These are phyloP conservation scores for Lepidium sativum DNA, from an alignment of 345 rosid genomes.

Conservation along the genomic window DNA sequence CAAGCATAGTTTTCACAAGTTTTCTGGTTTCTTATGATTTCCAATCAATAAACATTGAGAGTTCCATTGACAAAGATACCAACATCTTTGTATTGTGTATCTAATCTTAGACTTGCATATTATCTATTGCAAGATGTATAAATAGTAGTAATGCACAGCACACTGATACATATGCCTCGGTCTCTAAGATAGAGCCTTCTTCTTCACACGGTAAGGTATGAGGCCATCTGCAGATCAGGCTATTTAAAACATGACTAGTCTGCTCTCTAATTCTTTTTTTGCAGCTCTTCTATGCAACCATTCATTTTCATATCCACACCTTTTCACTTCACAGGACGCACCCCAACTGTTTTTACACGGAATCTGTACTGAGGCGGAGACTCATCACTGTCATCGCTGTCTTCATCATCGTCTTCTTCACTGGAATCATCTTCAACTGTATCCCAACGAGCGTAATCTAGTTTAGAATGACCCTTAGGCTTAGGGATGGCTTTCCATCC, in stretches of 20 bases:
- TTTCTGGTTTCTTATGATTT: no score
- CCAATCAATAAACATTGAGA: no score
- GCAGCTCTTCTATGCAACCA: neutral
- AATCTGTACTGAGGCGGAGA: constrained; percentile 67
- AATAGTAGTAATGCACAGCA: neutral
- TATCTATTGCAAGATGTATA: neutral
- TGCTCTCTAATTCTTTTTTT: constrained; percentile 1
- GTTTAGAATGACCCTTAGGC: constrained; percentile 90
- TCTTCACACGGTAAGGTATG: neutral
- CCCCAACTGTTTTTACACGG: constrained; percentile 74
- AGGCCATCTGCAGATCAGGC: constrained; percentile 11
- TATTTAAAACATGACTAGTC: neutral
- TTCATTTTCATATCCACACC: neutral
- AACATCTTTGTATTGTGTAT: no score
- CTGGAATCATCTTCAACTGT: constrained; percentile 73
- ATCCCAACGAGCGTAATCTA: constrained; percentile 86
- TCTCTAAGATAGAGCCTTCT: no score
- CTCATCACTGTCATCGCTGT: constrained; percentile 53
- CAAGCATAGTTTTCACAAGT: no score
- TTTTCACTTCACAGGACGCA: constrained; percentile 62
- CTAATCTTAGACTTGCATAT: neutral
- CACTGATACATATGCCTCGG: neutral
- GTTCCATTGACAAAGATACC: no score
- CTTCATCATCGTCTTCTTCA: constrained; percentile 70
- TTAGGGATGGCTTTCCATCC: constrained; percentile 96